A percentile compares a stretch with the other conserved stretches of the same genome.
These are phyloP conservation scores for Aspergillus pseudoterreus DNA, from an alignment of 2,329 filamentous ascomycete species.

Conservation along the genomic window DNA sequence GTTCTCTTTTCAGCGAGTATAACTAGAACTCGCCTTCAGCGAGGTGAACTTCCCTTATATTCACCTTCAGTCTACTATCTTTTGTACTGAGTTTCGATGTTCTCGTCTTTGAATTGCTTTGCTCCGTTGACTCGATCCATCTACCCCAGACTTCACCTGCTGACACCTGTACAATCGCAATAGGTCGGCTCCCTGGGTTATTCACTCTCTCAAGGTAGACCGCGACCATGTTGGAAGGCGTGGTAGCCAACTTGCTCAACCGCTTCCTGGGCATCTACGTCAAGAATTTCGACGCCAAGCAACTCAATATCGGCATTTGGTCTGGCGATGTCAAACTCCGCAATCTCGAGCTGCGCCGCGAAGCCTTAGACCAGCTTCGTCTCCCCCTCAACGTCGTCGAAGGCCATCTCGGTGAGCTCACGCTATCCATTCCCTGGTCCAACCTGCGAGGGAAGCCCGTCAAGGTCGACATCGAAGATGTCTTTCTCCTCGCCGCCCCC, in stretches of 20 bases:
- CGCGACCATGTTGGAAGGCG: conserved; percentile 85
- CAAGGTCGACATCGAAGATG: conserved; percentile 92
- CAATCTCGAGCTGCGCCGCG: conserved; percentile 85
- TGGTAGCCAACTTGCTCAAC: conserved; percentile 96
- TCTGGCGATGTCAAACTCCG: conserved; percentile 94
- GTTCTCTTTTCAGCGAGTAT: conserved; percentile 17
- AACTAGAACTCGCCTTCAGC: conserved; percentile 17
- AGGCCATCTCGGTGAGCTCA: conserved; percentile 88
- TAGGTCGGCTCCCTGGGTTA: conserved; percentile 8
- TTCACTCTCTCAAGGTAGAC: conserved; percentile 62
- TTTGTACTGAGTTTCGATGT: neutral
- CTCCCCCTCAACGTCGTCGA: conserved; percentile 95
- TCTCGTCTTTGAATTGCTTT: neutral
- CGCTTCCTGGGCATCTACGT: conserved; percentile 99
- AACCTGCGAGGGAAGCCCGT: conserved; percentile 93
- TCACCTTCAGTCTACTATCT: neutral
- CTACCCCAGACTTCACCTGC: conserved; percentile 6
- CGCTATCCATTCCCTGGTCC: conserved; percentile 93
- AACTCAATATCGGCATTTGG: conserved; percentile 99
- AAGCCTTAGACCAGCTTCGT: conserved; percentile 95
- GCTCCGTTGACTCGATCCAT: neutral
- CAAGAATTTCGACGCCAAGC: conserved; percentile 96
- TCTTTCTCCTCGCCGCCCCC: conserved; percentile 89
- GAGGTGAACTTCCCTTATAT: conserved; percentile 8
- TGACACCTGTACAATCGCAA: conserved; percentile 5